These are phyloP conservation scores for Thielaviopsis populi DNA, from an alignment of 2,329 filamentous ascomycete species.

Conservation along the genomic window DNA sequence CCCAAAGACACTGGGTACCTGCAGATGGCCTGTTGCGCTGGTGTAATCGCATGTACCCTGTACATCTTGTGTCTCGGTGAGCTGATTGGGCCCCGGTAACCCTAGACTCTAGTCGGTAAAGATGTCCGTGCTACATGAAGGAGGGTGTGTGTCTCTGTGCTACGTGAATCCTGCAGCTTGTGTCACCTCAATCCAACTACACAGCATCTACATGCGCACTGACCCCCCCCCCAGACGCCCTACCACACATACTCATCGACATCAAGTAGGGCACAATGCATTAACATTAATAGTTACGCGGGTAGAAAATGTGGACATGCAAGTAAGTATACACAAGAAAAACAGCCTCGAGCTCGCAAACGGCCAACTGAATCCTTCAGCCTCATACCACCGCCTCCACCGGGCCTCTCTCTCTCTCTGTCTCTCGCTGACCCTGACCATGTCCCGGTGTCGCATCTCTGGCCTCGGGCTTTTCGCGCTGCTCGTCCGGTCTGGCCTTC, in stretches of 20 bases:
- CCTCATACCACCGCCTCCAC: background rate
- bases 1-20: background rate
- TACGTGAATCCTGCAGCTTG: background rate
- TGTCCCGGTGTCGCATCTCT: background rate
- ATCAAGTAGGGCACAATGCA: background rate
- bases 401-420: too few relatives aligned
- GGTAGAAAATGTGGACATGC: background rate
- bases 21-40: background rate
- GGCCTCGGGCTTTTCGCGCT: background rate
- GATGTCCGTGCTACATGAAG: too few relatives aligned
- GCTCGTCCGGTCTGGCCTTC: slow-evolving; percentile 24
- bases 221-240: too few relatives aligned
- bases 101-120: background rate
- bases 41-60: background rate
- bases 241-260: background rate
- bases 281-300: background rate
- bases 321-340: background rate
- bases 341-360: background rate
- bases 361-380: background rate
- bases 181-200: background rate
- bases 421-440: too few relatives aligned
- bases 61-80: background rate
- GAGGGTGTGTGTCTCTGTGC: background rate
- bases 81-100: background rate
- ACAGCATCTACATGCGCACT: too few relatives aligned